Evolutionary conservation across 306 rosid genomes (phyloP), one percentile per base, ranked within the genome.

Genomic region (Dalbergia cochinchinensis): DNA sequence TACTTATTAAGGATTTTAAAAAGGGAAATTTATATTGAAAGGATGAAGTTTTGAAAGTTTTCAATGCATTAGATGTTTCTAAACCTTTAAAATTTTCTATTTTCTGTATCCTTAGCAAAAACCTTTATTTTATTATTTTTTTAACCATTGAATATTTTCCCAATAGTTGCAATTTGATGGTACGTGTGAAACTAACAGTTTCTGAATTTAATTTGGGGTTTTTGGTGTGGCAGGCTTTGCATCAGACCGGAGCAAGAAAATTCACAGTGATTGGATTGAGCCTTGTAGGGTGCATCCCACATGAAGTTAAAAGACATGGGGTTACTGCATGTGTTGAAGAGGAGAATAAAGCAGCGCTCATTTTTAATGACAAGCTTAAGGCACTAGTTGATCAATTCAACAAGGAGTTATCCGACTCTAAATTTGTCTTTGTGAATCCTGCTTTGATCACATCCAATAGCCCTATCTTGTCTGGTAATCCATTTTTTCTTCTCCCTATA

Each of bases 201-300:
- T 42, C 48, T 42, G 11, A 42, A 7, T 20, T 2, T 31, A 34
- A 26, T 26, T 63, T 48, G 15, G 31, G 26, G 26, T 33, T 31
- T 33, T 26, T 26, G 31, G 31, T 26, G 13, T 8, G 11, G 41
- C 69, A 87, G 88, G 70, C 19, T 12, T 79, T 89, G 89, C 65
- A 87, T 73, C 41, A 61, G 37, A 33, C 71, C 8, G 91, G 90
- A 68, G 91, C 86, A 45, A 91, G 87, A 50, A 89, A 91, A 71
- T 16, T 91, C 18, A 87, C 48, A 3, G 5, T 85, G 73, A 31
- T 69, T 71, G 92, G 94, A 65, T 19, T 79, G 16, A 83, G 85
- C 42, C 11, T 15, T 10, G 4, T 90, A 10, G 90, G 92, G 0
- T 90, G 94, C 80, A 48, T 74, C 37, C 94, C 88, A 13, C 16